Conservation (phyloP, 768 basidiomycete species). For the Lentinus tigrinus region DNA sequence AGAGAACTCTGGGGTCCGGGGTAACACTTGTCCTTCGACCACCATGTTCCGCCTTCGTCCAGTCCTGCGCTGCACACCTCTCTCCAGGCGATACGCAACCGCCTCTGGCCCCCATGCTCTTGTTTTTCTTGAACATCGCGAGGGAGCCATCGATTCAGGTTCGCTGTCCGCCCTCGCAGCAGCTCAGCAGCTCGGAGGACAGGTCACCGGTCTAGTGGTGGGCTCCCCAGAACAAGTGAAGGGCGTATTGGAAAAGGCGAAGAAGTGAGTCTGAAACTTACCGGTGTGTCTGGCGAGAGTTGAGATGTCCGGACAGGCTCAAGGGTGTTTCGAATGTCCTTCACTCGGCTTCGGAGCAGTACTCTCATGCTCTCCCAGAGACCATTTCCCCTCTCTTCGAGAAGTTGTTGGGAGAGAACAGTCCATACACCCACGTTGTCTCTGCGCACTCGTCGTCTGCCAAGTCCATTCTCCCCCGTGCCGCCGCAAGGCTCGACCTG, state of each 20-base stretch:
- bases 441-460: conserved; percentile 90
- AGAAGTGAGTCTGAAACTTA: conserved; percentile 56
- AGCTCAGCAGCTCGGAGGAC: conserved; percentile 80
- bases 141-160: conserved; percentile 77
- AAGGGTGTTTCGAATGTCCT: conserved; percentile 67
- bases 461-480: conserved; percentile 90
- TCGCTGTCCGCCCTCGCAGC: conserved; percentile 92
- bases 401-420: conserved; percentile 60
- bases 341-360: conserved; percentile 68
- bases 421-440: conserved; percentile 85
- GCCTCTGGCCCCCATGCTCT: conserved; percentile 68
- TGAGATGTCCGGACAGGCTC: conserved; percentile 41
- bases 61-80: neutral
- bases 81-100: conserved; percentile 55
- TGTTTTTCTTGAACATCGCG: conserved; percentile 86
- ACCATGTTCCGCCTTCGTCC: conserved; percentile 16
- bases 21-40: neutral
- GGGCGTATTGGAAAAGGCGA: conserved; percentile 67
- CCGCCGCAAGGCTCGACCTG: conserved; percentile 85
- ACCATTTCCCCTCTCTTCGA: conserved; percentile 80
- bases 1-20: too few species aligned
- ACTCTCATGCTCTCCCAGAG: conserved; percentile 72
- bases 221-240: conserved; percentile 70
- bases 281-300: neutral
- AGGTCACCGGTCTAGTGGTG: conserved; percentile 77